Base-by-base conservation (phyloP, 1,139 yeast genomes). In the Lodderomyces metapsilosis region DNA sequence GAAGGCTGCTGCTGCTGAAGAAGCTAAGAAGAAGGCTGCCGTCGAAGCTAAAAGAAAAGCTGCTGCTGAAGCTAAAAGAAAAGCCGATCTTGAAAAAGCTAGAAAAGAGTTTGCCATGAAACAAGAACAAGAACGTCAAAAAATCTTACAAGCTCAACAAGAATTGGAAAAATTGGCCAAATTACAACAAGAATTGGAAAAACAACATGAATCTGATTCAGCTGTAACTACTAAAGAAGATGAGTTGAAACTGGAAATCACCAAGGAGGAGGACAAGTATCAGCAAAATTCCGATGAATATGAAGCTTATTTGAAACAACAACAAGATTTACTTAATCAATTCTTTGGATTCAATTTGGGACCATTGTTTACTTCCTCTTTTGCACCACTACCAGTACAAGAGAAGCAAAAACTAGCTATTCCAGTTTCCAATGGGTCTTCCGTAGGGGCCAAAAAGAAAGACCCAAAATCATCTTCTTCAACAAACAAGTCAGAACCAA, bases 291-390 rank as follows among this genome's bases (percentile, higher is more conserved):
- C 23, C 11, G 12, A 32, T 12, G 47, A 44, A 30, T 46, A 48
- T 30, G 44, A 50, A 11, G 36, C 43, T 10, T 46, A 36, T 16
- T 24, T 39, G 15, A 36, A 45, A 36, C 52, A 52, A 44, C 57
- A 52, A 44, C 54, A 53, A 45, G 54, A 57, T 37, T 52, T 56
- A 45, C 47, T 59, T 20, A 46, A 50, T 18, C 59, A 54, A 37
- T 50, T 59, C 25, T 56, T 59, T 38, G 58, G 50, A 6, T 43
- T 46, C 34, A 48, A 46, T 39, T 39, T 45, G 34, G 45, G 42
- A 18, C 42, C 46, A 6, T 44, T 37, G 31, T 31, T 40, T 22
- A 37, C 38, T 23, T 18, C 32, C 17, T 7, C 22, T 30, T 28
- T 34, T 20, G 37, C 35, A 33, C 24, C 37, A n/a, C n/a, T n/a